Conservation (phyloP, 2,329 filamentous ascomycete genomes). For the Colletotrichum tropicale region DNA sequence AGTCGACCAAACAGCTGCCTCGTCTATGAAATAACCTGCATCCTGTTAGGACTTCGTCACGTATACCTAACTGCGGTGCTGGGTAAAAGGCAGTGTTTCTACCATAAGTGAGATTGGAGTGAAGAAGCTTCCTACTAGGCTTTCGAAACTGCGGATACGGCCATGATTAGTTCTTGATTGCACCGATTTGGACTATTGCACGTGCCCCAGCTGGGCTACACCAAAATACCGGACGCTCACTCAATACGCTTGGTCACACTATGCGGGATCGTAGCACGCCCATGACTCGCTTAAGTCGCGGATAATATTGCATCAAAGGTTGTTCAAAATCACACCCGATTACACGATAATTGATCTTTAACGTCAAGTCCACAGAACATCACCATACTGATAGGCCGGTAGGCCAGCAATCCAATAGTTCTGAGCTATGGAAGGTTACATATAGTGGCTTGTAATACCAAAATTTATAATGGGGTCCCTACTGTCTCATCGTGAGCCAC, state of each 20-base stretch:
- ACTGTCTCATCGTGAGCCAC: accelerated
- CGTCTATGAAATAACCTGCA: background rate
- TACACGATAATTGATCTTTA: background rate
- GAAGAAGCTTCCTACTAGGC: background rate
- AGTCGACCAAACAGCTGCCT: background rate
- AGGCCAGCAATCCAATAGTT: accelerated
- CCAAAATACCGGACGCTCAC: background rate
- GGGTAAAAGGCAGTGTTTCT: background rate
- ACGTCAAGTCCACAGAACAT: background rate
- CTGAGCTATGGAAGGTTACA: background rate
- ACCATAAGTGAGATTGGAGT: background rate
- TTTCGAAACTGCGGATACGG: background rate
- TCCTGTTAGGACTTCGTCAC: background rate
- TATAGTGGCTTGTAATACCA: background rate
- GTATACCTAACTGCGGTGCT: background rate
- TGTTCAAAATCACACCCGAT: background rate
- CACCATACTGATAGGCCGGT: background rate
- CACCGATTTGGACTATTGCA: accelerated
- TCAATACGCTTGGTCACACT: background rate
- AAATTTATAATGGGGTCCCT: background rate
- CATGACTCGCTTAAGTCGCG: background rate
- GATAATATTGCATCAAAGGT: background rate
- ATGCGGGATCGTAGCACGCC: background rate
- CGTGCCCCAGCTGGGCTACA: background rate
- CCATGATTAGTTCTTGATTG: background rate